Evolutionary conservation across 164 flowering plant genomes (phyloP), one percentile per base, ranked within the genome.

Genomic region (Hamamelis virginiana): DNA sequence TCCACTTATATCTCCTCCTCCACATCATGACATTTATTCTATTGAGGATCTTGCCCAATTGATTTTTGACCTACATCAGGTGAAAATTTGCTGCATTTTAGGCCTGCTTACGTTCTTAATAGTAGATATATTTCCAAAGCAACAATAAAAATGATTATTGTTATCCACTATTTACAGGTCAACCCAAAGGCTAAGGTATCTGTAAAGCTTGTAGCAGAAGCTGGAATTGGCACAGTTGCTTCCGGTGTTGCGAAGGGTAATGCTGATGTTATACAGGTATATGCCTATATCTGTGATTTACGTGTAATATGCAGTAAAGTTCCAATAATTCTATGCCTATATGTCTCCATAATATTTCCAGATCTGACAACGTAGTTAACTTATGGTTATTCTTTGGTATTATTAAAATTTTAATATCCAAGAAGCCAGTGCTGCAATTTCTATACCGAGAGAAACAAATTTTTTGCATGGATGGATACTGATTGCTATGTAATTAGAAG

Each of bases 221-320:
- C 99, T 80, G 99, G 99, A 50, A 96, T 96, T 78, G 99, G 99
- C 52, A 96, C 99, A 11, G 99, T 96, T 81, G 99, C 99, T 72
- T 96, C 99, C 69, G 99, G 99, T 68, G 99, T 96, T 70, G 95
- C 99, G 47, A 96, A 96, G 97, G 99, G 91, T 69, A 96, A 96
- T 81, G 99, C 99, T 70, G 99, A 95, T 76, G 48, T 95, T 62
- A 85, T 95, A 74, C 99, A 95, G 99, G 99, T 95, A 82, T 28
- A 27, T 41, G 22, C 45, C 63, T 23, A 33, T 57, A 28, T 14
- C 60, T 57, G 28, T 12, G 15, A 25, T 14, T 38, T 38, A 56
- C 59, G 25, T 57, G 38, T 26, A 57, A 13, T 25, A 1, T 25
- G 60, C 14, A 23, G 59, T 0, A 33, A 21, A 23, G 21, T 21